These are phyloP conservation scores for Thalassiosira livingstoniorum DNA, from an alignment of 352 stramenopile genomes.

Conservation along the genomic window DNA sequence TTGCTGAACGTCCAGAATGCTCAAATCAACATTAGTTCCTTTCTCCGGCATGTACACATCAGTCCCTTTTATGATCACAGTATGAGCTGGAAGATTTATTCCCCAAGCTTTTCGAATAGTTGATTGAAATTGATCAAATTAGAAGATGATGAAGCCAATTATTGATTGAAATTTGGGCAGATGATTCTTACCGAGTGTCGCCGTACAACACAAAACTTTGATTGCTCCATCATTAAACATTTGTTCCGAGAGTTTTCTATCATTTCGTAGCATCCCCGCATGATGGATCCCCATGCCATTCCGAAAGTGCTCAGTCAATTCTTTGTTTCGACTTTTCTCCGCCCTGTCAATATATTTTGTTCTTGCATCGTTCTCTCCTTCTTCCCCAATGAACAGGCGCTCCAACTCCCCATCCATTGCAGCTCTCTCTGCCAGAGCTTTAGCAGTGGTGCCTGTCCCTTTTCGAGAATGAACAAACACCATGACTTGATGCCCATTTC, in stretches of 20 bases:
- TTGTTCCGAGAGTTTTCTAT: constrained; percentile 95
- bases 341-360: constrained; percentile 85
- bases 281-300: constrained; percentile 98
- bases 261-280: constrained; percentile 95
- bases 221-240: constrained; percentile 97
- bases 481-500: constrained; percentile 94
- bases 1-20: constrained; percentile 99
- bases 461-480: constrained; percentile 99
- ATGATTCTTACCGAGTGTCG: constrained; percentile 88
- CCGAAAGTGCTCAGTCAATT: constrained; percentile 93
- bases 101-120: constrained; percentile 90
- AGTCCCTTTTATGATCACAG: constrained; percentile 99
- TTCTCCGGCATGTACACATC: constrained; percentile 99
- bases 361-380: constrained; percentile 72
- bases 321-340: constrained; percentile 93
- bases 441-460: constrained; percentile 95
- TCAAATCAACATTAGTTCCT: constrained; percentile 96
- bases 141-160: neutral
- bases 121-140: neutral
- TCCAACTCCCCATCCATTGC: constrained; percentile 75
- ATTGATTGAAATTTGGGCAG: no score
- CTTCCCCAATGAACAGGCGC: constrained; percentile 80
- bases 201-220: constrained; percentile 97
- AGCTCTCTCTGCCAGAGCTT: constrained; percentile 91
- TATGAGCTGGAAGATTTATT: constrained; percentile 98